phyloP scores from a whole-genome alignment of 2,329 filamentous ascomycete genomes.

The Cordyceps javanica region DNA sequence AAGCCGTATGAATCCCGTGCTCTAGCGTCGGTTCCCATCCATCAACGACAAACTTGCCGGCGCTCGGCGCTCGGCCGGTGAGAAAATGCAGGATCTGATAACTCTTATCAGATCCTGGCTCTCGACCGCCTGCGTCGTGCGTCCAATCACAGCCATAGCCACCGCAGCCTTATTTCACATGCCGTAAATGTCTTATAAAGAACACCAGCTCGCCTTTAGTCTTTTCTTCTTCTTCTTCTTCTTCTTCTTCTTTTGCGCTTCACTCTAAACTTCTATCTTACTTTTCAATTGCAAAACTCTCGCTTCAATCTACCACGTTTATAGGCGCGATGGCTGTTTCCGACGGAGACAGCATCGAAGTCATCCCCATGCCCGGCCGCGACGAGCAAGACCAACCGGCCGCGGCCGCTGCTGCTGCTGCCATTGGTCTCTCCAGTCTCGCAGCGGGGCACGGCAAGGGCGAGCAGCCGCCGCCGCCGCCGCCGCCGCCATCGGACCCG shows the following conservation, averaged over 20 bases:
- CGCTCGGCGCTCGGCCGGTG: not conserved
- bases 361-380: not conserved
- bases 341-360: not conserved
- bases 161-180: not conserved
- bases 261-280: no score
- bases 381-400: no score
- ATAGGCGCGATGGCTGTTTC: not conserved
- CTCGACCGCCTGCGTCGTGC: not conserved
- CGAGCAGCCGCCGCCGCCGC: not conserved
- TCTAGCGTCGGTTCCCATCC: not conserved
- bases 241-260: no score
- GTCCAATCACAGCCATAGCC: not conserved
- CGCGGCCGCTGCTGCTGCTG: not conserved
- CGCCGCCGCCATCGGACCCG: conserved; percentile 13
- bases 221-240: no score
- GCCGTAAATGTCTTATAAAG: not conserved
- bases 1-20: not conserved
- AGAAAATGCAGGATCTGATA: not conserved
- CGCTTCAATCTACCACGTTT: not conserved
- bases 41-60: not conserved
- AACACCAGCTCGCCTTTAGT: no score
- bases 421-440: not conserved
- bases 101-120: not conserved
- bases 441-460: not conserved
- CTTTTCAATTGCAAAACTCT: no score